These are phyloP conservation scores for Candida hungchunana DNA, from an alignment of 805 yeast species.

Conservation along the genomic window DNA sequence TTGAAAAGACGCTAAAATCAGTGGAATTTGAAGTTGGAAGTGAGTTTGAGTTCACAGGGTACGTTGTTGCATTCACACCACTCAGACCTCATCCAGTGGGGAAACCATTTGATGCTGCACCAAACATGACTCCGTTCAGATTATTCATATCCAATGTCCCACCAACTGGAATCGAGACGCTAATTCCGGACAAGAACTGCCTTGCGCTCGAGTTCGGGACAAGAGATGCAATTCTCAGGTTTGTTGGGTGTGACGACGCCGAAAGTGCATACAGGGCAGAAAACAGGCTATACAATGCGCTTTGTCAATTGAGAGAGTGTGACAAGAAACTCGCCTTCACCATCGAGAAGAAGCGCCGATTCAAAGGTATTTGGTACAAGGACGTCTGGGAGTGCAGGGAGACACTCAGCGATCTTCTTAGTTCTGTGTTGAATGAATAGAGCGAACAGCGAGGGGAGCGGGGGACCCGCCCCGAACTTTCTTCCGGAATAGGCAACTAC, in stretches of 20 bases:
- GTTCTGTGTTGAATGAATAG: too few relatives aligned
- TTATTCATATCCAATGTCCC: conserved; percentile 6
- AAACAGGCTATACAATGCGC: too few relatives aligned
- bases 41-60: not conserved
- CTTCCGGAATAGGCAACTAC: too few relatives aligned
- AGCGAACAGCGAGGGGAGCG: too few relatives aligned
- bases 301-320: not conserved
- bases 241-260: conserved; percentile 4
- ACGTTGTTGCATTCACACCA: not conserved
- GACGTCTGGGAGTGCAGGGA: conserved; percentile 5
- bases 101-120: conserved; percentile 1
- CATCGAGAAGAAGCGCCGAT: not conserved
- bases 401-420: conserved; percentile 1
- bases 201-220: conserved; percentile 2
- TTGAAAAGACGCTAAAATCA: too few relatives aligned
- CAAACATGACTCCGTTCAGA: conserved; percentile 3
- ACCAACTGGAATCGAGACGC: not conserved
- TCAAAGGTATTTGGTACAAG: conserved; percentile 1
- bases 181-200: conserved; percentile 9
- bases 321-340: not conserved
- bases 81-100: conserved; percentile 2
- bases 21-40: not conserved
- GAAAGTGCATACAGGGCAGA: not conserved
- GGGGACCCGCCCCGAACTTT: too few relatives aligned
- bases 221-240: conserved; percentile 1